Conservation (phyloP, 1,284 basidiomycete genomes). For the Jaminaea rosea region DNA sequence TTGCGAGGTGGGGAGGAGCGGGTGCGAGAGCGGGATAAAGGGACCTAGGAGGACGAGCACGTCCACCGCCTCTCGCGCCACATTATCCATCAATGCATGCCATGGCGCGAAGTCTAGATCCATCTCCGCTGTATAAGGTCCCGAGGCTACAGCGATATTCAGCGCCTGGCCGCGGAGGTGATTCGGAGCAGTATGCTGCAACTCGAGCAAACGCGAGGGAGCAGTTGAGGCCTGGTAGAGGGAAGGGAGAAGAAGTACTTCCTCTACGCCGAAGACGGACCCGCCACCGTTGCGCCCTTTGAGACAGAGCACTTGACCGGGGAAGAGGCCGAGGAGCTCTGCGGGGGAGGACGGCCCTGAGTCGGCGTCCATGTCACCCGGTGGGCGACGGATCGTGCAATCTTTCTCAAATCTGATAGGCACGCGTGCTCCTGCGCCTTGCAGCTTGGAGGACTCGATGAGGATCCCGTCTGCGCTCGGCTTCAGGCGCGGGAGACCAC, state of each 20-base stretch:
- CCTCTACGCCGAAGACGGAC: slow-evolving; percentile 70
- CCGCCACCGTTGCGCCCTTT: slow-evolving; percentile 85
- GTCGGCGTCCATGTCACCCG: slow-evolving; percentile 17
- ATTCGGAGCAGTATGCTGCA: slow-evolving; percentile 13
- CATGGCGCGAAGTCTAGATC: slow-evolving; percentile 34
- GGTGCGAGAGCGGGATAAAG: slow-evolving; percentile 71
- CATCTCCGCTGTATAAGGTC: slow-evolving; percentile 23
- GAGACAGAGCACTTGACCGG: slow-evolving; percentile 78
- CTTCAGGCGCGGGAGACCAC: background rate
- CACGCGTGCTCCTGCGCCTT: slow-evolving; percentile 34
- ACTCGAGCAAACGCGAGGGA: slow-evolving; percentile 15
- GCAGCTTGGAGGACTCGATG: slow-evolving; percentile 29
- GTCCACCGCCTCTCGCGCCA: slow-evolving; percentile 57
- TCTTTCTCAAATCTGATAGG: slow-evolving; percentile 21
- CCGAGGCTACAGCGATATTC: slow-evolving; percentile 22
- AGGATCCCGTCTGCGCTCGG: slow-evolving; percentile 10
- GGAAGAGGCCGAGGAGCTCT: slow-evolving; percentile 60
- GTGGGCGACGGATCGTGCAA: slow-evolving; percentile 21
- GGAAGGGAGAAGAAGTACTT: slow-evolving; percentile 62
- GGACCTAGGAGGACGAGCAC: slow-evolving; percentile 81
- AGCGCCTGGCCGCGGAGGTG: slow-evolving; percentile 16
- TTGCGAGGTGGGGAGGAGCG: slow-evolving; percentile 63
- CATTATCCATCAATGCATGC: slow-evolving; percentile 32
- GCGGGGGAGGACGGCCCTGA: background rate
- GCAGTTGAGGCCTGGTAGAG: slow-evolving; percentile 29